Evolutionary conservation across 306 rosid genomes (phyloP).

Genomic region (Castanospermum australe): DNA sequence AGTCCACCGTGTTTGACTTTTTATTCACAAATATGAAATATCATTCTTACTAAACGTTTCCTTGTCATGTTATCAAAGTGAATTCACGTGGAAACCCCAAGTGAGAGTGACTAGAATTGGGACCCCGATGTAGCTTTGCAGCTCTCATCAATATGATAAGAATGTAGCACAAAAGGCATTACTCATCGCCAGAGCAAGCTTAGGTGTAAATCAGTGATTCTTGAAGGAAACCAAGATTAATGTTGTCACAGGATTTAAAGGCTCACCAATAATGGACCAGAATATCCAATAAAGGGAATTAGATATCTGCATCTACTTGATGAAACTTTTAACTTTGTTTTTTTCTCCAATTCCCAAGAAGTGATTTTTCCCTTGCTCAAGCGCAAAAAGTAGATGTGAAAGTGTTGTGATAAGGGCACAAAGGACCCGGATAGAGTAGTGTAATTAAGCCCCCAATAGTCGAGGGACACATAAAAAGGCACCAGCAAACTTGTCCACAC

Average conservation of each 20-base stretch:
- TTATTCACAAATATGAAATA: background rate
- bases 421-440: background rate
- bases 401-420: background rate
- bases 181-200: background rate
- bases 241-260: background rate
- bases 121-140: background rate
- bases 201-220: background rate
- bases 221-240: background rate
- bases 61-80: background rate
- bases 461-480: background rate
- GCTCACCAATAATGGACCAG: background rate
- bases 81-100: background rate
- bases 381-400: background rate
- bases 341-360: background rate
- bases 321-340: background rate
- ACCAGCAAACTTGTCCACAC: background rate
- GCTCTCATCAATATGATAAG: background rate
- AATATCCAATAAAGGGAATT: background rate
- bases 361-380: background rate
- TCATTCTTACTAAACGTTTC: background rate
- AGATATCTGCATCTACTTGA: background rate
- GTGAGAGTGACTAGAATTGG: background rate
- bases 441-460: conserved; percentile 2
- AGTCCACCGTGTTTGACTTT: no score
- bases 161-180: background rate